Base-by-base conservation (phyloP, 1,284 basidiomycete genomes). In the Phenoliferia sp. region DNA sequence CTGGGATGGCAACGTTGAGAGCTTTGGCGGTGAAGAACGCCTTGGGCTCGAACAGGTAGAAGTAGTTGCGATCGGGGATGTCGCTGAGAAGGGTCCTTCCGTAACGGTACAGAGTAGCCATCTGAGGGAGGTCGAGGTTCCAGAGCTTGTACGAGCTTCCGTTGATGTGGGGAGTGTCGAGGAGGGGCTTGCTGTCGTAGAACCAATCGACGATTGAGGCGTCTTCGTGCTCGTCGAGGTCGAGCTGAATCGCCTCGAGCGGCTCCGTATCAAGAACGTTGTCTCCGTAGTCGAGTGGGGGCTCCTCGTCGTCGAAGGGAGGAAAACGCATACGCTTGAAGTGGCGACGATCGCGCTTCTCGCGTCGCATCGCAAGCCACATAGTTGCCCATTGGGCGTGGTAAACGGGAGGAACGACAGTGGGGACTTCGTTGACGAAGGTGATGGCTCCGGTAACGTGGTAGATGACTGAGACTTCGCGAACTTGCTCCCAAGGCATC, bases 281-380 rank as follows among this genome's bases (percentile, higher is more conserved):
- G 83, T 99, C 96, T 67, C 94, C 94, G 77, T 98, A 98, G 79
- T 98, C 94, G 79, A 96, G 85, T 16, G 94, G 94, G 17, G 94
- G 96, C 78, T 99, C 96, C 81, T 99, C 96, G 77, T 99, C 96
- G 76, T 99, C 96, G 77, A 99, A 99, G 0, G 96, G 96, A 44
- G 96, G 96, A 83, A 99, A 99, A n/a, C 96, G 88, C 94, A 99
- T 99, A 62, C 96, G 92, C 83, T 99, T 99, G 83, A 99, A 99
- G 80, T 99, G 96, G 63, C 96, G 85, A 77, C 96, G 90, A 80
- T 99, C 96, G 68, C 96, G 88, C 84, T 99, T 99, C 82, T 99
- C 96, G 74, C 96, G 84, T 73, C 96, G 86, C 96, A 99, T 99
- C 28, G 96, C 95, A 48, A 99, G 84, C 96, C 96, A 99, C 96